Conservation (phyloP, 2,329 filamentous ascomycete genomes). For the Pseudogymnoascus pannorum region DNA sequence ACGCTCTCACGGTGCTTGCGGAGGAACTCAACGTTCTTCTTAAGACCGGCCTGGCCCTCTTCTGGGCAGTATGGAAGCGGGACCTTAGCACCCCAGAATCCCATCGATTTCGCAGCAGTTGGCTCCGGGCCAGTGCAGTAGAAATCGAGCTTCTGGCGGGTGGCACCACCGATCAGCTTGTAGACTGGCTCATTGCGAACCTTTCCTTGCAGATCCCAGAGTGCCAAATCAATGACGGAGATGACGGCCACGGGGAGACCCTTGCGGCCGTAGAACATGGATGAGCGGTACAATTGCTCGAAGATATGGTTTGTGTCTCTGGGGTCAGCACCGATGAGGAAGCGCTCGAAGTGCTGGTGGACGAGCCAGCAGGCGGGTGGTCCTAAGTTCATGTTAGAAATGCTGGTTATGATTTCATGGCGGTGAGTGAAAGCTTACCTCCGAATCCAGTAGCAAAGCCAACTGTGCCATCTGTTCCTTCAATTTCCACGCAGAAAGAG, state of each 20-base stretch:
- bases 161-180: slow-evolving; percentile 88
- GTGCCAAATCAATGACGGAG: slow-evolving; percentile 84
- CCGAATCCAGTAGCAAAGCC: slow-evolving; percentile 93
- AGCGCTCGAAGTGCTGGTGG: slow-evolving; percentile 87
- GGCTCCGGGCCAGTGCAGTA: slow-evolving; percentile 93
- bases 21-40: slow-evolving; percentile 86
- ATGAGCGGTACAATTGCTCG: slow-evolving; percentile 92
- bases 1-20: slow-evolving; percentile 76
- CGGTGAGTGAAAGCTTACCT: slow-evolving; percentile 37
- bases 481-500: slow-evolving; percentile 85
- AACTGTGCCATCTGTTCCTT: slow-evolving; percentile 83
- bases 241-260: slow-evolving; percentile 85
- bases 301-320: slow-evolving; percentile 87
- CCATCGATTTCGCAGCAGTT: slow-evolving; percentile 70
- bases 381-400: slow-evolving; percentile 35
- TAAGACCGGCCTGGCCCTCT: slow-evolving; percentile 72
- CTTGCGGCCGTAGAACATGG: slow-evolving; percentile 95
- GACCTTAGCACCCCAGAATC: slow-evolving; percentile 87
- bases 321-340: slow-evolving; percentile 81
- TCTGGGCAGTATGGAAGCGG: slow-evolving; percentile 84
- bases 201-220: slow-evolving; percentile 91
- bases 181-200: slow-evolving; percentile 89
- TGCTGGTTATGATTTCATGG: background rate
- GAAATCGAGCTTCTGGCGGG: slow-evolving; percentile 74
- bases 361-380: slow-evolving; percentile 92